Evolutionary conservation across 1,284 basidiomycete genomes (phyloP), one percentile per base, ranked within the genome.

Genomic region (Trichosporon inkin): DNA sequence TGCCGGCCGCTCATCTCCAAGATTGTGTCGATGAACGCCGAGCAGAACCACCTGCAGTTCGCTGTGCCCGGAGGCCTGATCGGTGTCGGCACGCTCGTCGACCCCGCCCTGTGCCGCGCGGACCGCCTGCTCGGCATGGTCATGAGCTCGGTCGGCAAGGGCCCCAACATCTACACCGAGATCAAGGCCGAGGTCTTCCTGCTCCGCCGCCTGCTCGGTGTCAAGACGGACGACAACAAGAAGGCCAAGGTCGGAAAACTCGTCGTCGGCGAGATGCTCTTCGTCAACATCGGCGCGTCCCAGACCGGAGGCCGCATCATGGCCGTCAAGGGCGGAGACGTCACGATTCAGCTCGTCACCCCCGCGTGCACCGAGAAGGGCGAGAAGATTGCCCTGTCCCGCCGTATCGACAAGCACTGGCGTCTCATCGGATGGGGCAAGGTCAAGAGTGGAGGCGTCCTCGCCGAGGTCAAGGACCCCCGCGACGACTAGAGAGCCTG

Each of bases 371-470:
- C 91, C 34, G 92, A 95, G 76, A 84, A 95, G 47, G 92, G 90
- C 19, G 93, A 97, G 80, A 97, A 96, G 82, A 93, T 97, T 53
- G 92, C 93, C 1, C 78, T 97, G 47, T 90, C 90, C 38, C 83
- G 93, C 64, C 83, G 92, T 71, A 95, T 96, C 69, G 92, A 98
- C 81, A 97, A 97, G 82, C 95, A 98, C 81, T 98, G 95, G 95
- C 77, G 83, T 58, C 73, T 84, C 69, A 83, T 84, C 57, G 83
- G 82, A 66, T 73, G 73, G 71, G 72, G 74, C 57, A 71, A 70
- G 59, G 65, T 77, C 67, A 72, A 72, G 68, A 68, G 63, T 34
- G 75, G 75, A 37, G 75, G 75, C 52, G 68, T 67, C 6, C 68
- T 77, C 44, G 75, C 75, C 24, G 74, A 77, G 53, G 72, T 78